Percentiles rank a stretch among this genome's conserved stretches.
These are phyloP conservation scores for Termitomyces heimii DNA, from an alignment of 768 basidiomycete genomes.

Conservation along the genomic window DNA sequence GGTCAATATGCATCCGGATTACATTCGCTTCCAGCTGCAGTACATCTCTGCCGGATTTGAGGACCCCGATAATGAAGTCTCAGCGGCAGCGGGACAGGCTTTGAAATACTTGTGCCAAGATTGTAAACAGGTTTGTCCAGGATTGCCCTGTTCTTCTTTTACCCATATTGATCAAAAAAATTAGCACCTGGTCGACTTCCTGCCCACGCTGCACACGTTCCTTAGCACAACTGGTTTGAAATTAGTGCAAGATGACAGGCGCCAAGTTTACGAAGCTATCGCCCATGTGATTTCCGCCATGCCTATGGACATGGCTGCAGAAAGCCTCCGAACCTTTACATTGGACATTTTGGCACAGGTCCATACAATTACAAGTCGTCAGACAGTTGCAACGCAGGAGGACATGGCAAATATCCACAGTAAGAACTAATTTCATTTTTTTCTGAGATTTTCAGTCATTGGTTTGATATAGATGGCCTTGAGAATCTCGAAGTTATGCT, in stretches of 20 bases:
- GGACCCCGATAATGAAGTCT: conserved; percentile 72
- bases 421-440: conserved; percentile 31
- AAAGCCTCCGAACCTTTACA: conserved; percentile 81
- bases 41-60: conserved; percentile 94
- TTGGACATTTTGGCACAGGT: conserved; percentile 78
- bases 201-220: conserved; percentile 90
- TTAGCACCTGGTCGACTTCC: conserved; percentile 85
- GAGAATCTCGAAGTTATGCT: conserved; percentile 95
- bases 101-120: conserved; percentile 97
- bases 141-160: background rate
- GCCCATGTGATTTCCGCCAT: conserved; percentile 93
- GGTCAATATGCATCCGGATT: conserved; percentile 85
- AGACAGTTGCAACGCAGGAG: conserved; percentile 54
- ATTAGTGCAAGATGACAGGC: conserved; percentile 79
- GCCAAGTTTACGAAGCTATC: conserved; percentile 94
- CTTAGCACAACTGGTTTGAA: conserved; percentile 73
- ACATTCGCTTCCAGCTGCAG: conserved; percentile 79
- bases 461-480: conserved; percentile 54
- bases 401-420: conserved; percentile 65
- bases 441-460: background rate
- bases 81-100: conserved; percentile 92
- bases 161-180: conserved; percentile 5
- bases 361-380: conserved; percentile 54
- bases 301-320: conserved; percentile 84
- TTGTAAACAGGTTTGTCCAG: conserved; percentile 65